Evolutionary conservation across 768 basidiomycete species (phyloP), one percentile per base, ranked within the genome.

Genomic region (Lactarius hatsudake): DNA sequence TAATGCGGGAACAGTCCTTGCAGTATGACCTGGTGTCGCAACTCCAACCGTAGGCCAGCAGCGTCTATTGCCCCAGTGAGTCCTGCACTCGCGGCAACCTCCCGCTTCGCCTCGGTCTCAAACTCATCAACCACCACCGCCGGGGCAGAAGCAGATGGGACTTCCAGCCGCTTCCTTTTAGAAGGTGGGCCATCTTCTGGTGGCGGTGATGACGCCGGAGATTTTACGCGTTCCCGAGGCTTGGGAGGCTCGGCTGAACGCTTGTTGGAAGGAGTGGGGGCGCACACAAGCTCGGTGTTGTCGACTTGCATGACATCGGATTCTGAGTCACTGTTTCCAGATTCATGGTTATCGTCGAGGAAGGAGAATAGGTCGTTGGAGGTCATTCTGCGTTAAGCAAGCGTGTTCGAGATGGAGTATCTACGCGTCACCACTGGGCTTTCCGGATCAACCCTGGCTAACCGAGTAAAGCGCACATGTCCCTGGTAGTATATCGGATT

Each of bases 101-200:
- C 94, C 57, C 95, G 86, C 76, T 93, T 94, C 0, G 93, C 94
- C 72, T 96, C 93, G 1, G 91, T 94, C 78, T 96, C 93, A 74
- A 98, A 94, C 70, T 96, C 95, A 77, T 98, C 96, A 13, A 68
- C 63, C 28, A 96, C 84, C 8, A 94, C 88, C 0, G 93, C 82
- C 9, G 94, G 92, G 62, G 83, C 82, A 5, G 88, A 87, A 2
- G 87, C 83, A 0, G 70, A 57, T 6, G 63, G 23, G 26, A 23
- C 53, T 9, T 80, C 81, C n/a, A 87, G 69, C 45, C 89, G 82
- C 5, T 82, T 76, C 73, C 83, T 87, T 77, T 94, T 94, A 1
- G 77, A 72, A 2, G 78, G 76, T 3, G 81, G 80, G 8, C 78
- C 80, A 15, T 79, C 75, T 77, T 75, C 51, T 72, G 75, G 43